A percentile compares a stretch with the other conserved stretches of the same genome.
These are phyloP conservation scores for Cercospora sojina DNA, from an alignment of 2,329 filamentous ascomycete genomes.

Conservation along the genomic window DNA sequence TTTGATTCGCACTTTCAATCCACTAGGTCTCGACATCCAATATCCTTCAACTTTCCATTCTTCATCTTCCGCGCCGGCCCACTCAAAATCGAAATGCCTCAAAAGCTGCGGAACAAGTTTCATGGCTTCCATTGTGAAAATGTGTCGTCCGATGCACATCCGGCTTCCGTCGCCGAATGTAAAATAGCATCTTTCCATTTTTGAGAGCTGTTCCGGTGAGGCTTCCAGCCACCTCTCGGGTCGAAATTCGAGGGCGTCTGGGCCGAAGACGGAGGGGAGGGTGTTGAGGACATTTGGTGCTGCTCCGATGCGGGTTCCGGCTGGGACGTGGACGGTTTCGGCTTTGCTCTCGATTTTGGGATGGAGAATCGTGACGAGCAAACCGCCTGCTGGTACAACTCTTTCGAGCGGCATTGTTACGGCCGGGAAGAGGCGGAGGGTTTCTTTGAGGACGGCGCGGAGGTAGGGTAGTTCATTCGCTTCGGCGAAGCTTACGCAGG, in stretches of 20 bases:
- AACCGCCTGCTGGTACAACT: conserved; percentile 8
- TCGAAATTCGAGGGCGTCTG: conserved; percentile 6
- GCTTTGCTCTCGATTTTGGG: not conserved
- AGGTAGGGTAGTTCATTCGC: conserved; percentile 9
- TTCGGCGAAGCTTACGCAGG: conserved; percentile 4
- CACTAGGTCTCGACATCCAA: conserved; percentile 2
- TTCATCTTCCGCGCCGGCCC: not conserved
- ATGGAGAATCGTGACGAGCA: not conserved
- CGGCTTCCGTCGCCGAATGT: conserved; percentile 37
- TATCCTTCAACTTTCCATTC: not conserved
- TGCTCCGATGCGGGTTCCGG: conserved; percentile 4
- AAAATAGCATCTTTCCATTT: conserved; percentile 36
- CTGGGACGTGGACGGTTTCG: conserved; percentile 3
- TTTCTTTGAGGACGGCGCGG: conserved; percentile 15
- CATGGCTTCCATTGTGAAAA: conserved; percentile 32
- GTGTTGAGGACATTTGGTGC: conserved; percentile 3
- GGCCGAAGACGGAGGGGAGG: conserved; percentile 29
- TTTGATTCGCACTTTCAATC: not conserved
- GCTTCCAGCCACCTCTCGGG: conserved; percentile 39
- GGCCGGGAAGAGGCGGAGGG: conserved; percentile 9
- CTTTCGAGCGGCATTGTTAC: conserved; percentile 12
- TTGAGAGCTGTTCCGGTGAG: conserved; percentile 42
- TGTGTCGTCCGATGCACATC: conserved; percentile 37
- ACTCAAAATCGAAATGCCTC: conserved; percentile 23
- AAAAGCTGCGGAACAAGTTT: conserved; percentile 34